Conservation (phyloP, 1,284 basidiomycete species). For the Athelia sp. region DNA sequence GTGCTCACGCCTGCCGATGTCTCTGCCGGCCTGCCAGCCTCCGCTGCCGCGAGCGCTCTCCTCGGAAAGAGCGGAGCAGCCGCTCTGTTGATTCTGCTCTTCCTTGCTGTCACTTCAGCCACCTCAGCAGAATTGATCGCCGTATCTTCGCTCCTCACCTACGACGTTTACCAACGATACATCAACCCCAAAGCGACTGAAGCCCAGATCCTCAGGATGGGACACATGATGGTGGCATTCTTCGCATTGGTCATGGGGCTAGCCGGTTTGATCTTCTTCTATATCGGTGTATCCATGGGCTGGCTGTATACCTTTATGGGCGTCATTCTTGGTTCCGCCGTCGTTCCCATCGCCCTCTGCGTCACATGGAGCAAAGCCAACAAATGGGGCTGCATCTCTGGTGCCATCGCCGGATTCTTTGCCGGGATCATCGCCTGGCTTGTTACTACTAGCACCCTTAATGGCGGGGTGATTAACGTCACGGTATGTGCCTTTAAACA, state of each 20-base stretch:
- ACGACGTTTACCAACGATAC: constrained; percentile 75
- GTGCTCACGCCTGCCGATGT: constrained; percentile 60
- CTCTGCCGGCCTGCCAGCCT: constrained; percentile 79
- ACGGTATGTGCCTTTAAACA: constrained; percentile 30
- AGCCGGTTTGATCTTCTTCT: constrained; percentile 83
- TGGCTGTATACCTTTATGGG: constrained; percentile 69
- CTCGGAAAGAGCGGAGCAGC: constrained; percentile 74
- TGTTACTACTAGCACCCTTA: constrained; percentile 71
- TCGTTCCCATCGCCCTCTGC: constrained; percentile 81
- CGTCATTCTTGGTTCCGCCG: constrained; percentile 79
- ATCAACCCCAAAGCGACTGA: constrained; percentile 59
- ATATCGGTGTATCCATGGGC: constrained; percentile 67
- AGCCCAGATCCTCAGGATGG: constrained; percentile 52
- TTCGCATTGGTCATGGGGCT: constrained; percentile 80
- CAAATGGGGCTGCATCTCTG: constrained; percentile 73
- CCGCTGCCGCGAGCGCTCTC: constrained; percentile 75
- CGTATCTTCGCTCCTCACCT: constrained; percentile 75
- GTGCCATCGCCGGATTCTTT: constrained; percentile 66
- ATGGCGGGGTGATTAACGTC: constrained; percentile 71
- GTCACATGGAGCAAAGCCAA: constrained; percentile 84
- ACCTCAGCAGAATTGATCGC: constrained; percentile 90
- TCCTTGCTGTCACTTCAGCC: constrained; percentile 83
- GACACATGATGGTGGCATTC: constrained; percentile 52
- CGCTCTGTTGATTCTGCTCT: constrained; percentile 66
- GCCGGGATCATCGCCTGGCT: constrained; percentile 80